Evolutionary conservation across 352 stramenopile species (phyloP), one percentile per base, ranked within the genome.

Genomic region (Phytopythium montanum): DNA sequence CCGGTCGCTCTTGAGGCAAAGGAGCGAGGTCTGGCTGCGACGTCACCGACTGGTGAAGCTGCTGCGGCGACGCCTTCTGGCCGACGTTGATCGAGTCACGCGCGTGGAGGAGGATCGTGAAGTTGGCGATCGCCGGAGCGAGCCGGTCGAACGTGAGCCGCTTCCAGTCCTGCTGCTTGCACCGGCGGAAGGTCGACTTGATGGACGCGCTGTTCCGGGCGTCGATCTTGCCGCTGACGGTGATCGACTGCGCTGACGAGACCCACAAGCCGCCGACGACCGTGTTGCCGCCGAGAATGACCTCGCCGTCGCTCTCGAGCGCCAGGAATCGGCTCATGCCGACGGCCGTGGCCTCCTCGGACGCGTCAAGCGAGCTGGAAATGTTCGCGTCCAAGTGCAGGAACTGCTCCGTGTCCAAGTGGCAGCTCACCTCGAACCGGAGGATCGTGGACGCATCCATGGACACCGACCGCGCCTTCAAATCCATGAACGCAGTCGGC

Each of bases 51-150:
- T 68, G 45, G 28, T 57, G 64, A 19, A 70, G 57, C 25, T 65
- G 61, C 69, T 72, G 31, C 25, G 62, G 59, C 69, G 31, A 44
- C 10, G 51, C n/a, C 21, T 31, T 28, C 31, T 56, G 49, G 1
- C 84, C 84, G 31, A 93, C 56, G 31, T 66, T 67, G 44, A 93
- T 90, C 23, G 78, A 88, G 5, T 70, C 61, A 2, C 61, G 64
- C 0, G 79, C 81, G 28, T 80, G 55, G 6, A 93, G 45, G 1
- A 84, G 62, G 16, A 92, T 60, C 29, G 84, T 92, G 36, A 87
- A 93, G 56, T 93, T 93, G 36, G 58, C 64, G 16, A 64, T 41
- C 12, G 54, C 62, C 21, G 60, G 26, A 2, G 44, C 45, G 5
- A 56, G 33, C 8, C 56, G 50, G 23, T 64, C 54, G 19, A 60